Evolutionary conservation across 805 yeast species (phyloP).

Genomic region (Candida xyloterini): DNA sequence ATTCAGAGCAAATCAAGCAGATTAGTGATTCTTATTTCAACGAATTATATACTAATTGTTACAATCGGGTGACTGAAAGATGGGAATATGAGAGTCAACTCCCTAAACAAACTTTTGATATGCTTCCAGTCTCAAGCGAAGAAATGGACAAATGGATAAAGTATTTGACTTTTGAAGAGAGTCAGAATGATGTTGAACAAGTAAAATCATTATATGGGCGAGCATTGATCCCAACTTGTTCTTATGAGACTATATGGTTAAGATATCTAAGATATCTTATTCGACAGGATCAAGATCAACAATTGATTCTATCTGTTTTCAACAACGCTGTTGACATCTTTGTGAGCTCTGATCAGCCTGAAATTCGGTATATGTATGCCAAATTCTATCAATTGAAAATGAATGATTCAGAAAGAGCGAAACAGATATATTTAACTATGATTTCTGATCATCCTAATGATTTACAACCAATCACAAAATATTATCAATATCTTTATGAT

Average conservation of each 20-base stretch:
- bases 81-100: conserved; percentile 75
- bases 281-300: conserved; percentile 26
- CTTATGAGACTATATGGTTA: conserved; percentile 62
- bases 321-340: conserved; percentile 45
- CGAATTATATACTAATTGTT: conserved; percentile 44
- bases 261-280: conserved; percentile 57
- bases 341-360: conserved; percentile 29
- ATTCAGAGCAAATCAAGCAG: conserved; percentile 17
- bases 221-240: conserved; percentile 66
- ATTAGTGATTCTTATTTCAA: conserved; percentile 44
- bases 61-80: conserved; percentile 49
- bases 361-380: conserved; percentile 31
- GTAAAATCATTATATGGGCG: conserved; percentile 62
- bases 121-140: conserved; percentile 42
- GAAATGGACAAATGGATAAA: conserved; percentile 54
- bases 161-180: conserved; percentile 53
- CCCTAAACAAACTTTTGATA: conserved; percentile 53
- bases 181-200: conserved; percentile 27
- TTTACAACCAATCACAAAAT: conserved; percentile 16
- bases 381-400: conserved; percentile 22
- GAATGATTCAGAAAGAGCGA: conserved; percentile 20
- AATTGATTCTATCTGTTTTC: conserved; percentile 37
- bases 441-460: conserved; percentile 13
- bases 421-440: conserved; percentile 20
- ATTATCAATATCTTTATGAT: conserved; percentile 14